phyloP scores from a whole-genome alignment of 129 eudicot genomes.

The Kitagawia praeruptora region DNA sequence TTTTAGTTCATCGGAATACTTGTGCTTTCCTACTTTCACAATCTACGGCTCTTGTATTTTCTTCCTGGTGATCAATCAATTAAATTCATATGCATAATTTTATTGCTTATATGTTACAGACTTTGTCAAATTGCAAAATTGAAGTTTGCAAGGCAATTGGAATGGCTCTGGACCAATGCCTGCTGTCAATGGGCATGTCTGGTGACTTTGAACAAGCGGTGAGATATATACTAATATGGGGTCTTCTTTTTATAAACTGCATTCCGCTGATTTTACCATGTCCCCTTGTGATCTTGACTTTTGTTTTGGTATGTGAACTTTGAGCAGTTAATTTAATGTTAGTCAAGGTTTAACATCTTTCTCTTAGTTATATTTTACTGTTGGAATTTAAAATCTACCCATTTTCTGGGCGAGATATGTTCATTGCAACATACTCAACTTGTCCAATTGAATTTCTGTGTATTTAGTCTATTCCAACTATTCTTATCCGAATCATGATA shows the following conservation, averaged over 20 bases:
- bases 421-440: no score
- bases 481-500: not conserved
- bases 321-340: not conserved
- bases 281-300: not conserved
- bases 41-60: not conserved
- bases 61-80: not conserved
- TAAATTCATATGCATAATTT: slow-evolving; percentile 10
- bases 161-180: slow-evolving; percentile 56
- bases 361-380: not conserved
- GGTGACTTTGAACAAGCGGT: slow-evolving; percentile 95
- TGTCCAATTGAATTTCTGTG: not conserved
- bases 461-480: not conserved
- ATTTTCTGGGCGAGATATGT: no score
- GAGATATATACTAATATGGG: slow-evolving; percentile 7
- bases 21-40: not conserved
- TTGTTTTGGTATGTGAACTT: not conserved
- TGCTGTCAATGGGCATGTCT: slow-evolving; percentile 99
- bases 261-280: not conserved
- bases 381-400: no score
- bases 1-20: not conserved
- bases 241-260: not conserved
- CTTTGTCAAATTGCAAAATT: slow-evolving; percentile 58
- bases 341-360: not conserved
- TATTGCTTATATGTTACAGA: slow-evolving; percentile 28
- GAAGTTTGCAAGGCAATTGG: slow-evolving; percentile 81